Evolutionary conservation across 83 land plant genomes (phyloP), one percentile per base, ranked within the genome.

Genomic region (Picea abies): DNA sequence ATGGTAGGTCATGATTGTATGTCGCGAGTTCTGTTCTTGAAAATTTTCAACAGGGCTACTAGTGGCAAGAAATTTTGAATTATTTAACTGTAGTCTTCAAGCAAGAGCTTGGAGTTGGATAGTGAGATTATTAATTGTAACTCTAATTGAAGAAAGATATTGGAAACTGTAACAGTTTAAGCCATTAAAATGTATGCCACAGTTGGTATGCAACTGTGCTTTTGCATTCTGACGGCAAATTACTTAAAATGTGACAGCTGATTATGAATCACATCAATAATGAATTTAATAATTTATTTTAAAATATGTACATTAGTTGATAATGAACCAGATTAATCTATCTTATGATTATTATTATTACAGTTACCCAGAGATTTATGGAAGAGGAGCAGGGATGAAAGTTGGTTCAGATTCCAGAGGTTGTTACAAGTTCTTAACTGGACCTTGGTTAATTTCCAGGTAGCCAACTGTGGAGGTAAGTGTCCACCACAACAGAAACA

Each of bases 21-120:
- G 39, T 71, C n/a, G 17, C 39, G 44, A 39, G 22, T 20, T 71
- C 6, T 41, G 52, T 17, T 7, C 14, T 58, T 47, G 52, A 75
- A 16, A 75, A 47, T 11, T 47, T 70, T 75, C 60, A 47, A 41
- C 23, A 20, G 60, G 12, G 10, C 78, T 76, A 19, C 11, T 49
- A 56, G 2, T 44, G 61, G 60, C 60, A 22, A 49, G 60, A 56
- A 76, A 23, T 76, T 76, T 76, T 76, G 61, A 76, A 76, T 49
- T 52, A 47, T 72, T 72, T n/a, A 44, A 76, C 23, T 52, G 32
- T 49, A 23, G 39, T 23, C 56, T 32, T 23, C 25, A 49, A 76
- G 35, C n/a, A 49, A 4, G 60, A 76, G 78, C 78, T 52, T 76
- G 78, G 44, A 58, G 56, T 76, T 8, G 60, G 5, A 52, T 15